phyloP scores from a whole-genome alignment of 192 early-diverging fungal species.

The Chytriomyces sp. region DNA sequence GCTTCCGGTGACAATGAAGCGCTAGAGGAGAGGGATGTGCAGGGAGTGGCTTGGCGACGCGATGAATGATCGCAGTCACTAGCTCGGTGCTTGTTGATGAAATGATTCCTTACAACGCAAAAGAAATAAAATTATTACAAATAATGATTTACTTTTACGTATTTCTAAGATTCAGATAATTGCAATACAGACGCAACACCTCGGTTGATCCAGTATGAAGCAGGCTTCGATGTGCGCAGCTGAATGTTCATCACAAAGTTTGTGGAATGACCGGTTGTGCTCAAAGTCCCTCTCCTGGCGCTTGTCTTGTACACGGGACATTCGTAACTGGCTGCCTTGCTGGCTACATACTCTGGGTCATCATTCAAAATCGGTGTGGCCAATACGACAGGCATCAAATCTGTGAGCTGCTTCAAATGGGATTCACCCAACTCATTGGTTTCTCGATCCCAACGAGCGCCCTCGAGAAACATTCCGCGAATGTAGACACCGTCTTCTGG shows the following conservation, averaged over 20 bases:
- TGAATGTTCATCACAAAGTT: slow-evolving; percentile 61
- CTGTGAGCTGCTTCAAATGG: slow-evolving; percentile 52
- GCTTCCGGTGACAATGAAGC: background rate
- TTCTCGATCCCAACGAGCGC: slow-evolving; percentile 58
- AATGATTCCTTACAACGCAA: too few relatives aligned
- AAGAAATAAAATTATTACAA: too few relatives aligned
- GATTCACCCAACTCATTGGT: slow-evolving; percentile 52
- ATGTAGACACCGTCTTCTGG: slow-evolving; percentile 60
- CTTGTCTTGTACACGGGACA: slow-evolving; percentile 68
- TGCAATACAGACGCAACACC: slow-evolving; percentile 53
- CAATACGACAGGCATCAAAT: slow-evolving; percentile 59
- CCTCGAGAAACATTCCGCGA: slow-evolving; percentile 61
- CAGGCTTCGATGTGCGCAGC: slow-evolving; percentile 42
- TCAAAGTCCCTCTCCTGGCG: slow-evolving; percentile 57
- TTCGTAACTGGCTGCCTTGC: slow-evolving; percentile 46
- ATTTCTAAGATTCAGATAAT: slow-evolving; percentile 25
- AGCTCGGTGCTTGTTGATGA: too few relatives aligned
- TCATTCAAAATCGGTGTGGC: slow-evolving; percentile 51
- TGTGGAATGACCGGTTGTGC: slow-evolving; percentile 64
- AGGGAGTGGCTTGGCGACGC: slow-evolving; percentile 6
- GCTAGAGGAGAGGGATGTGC: slow-evolving; percentile 4
- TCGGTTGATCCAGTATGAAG: slow-evolving; percentile 58
- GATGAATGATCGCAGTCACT: too few relatives aligned
- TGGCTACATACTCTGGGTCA: slow-evolving; percentile 40
- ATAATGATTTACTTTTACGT: too few relatives aligned